Percentiles rank a stretch among this genome's conserved stretches.
These are phyloP conservation scores for Candida nonsorbophila DNA, from an alignment of 805 yeast genomes.

Conservation along the genomic window DNA sequence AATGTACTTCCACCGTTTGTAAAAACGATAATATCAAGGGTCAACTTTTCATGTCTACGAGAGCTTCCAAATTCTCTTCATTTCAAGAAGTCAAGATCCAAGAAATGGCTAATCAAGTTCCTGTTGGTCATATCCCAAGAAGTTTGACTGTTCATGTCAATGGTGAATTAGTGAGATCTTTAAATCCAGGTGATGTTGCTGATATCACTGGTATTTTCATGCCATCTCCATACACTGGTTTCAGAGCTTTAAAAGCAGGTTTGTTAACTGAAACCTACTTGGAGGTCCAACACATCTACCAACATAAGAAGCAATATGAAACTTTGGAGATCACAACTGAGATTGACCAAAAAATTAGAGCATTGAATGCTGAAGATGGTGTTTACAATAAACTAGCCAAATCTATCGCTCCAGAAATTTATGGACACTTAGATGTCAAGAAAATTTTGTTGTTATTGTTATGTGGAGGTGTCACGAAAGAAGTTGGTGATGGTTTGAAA, in stretches of 20 bases:
- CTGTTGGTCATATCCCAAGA: slow-evolving; percentile 97
- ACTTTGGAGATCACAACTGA: slow-evolving; percentile 53
- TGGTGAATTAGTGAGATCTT: slow-evolving; percentile 82
- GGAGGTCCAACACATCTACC: slow-evolving; percentile 80
- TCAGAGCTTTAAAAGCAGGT: slow-evolving; percentile 88
- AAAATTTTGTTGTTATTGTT: slow-evolving; percentile 79
- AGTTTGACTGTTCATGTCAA: slow-evolving; percentile 79
- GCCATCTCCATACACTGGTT: slow-evolving; percentile 96
- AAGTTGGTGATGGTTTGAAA: slow-evolving; percentile 92
- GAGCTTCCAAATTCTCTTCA: slow-evolving; percentile 92
- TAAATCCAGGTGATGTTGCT: slow-evolving; percentile 92
- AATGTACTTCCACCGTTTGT: slow-evolving; percentile 84
- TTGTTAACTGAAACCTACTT: slow-evolving; percentile 88
- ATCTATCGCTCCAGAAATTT: slow-evolving; percentile 97
- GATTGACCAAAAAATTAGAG: slow-evolving; percentile 49
- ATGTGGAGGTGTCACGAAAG: slow-evolving; percentile 94
- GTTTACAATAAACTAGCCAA: slow-evolving; percentile 75
- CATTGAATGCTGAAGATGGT: slow-evolving; percentile 56
- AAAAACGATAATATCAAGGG: slow-evolving; percentile 76
- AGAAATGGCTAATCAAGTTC: slow-evolving; percentile 93
- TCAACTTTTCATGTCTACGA: slow-evolving; percentile 82
- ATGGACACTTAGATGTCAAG: slow-evolving; percentile 89
- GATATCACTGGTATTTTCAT: slow-evolving; percentile 89
- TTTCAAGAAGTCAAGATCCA: slow-evolving; percentile 95
- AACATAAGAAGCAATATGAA: slow-evolving; percentile 86